phyloP scores from a whole-genome alignment of 345 rosid species.

The Heritiera fomes region DNA sequence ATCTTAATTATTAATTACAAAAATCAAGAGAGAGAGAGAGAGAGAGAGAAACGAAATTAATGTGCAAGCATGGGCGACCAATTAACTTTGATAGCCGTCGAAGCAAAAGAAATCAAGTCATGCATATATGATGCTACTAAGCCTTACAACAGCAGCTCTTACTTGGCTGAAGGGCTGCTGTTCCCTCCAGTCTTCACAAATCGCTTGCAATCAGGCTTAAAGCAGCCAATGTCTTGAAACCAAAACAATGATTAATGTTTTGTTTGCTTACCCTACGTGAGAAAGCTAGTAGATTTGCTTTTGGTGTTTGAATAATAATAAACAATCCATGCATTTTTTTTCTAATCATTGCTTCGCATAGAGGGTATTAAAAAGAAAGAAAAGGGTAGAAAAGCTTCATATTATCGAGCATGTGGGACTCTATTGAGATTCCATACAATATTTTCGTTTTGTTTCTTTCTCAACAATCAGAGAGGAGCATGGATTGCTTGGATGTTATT shows the following conservation, averaged over 20 bases:
- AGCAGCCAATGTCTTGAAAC: background rate
- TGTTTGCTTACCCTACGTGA: background rate
- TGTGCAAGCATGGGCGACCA: background rate
- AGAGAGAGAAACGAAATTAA: background rate
- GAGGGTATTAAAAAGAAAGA: too few species aligned
- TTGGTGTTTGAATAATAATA: background rate
- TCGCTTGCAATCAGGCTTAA: background rate
- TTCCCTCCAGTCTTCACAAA: background rate
- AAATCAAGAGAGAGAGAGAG: background rate
- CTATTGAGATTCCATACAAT: background rate
- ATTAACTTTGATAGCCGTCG: background rate
- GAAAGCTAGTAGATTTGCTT: background rate
- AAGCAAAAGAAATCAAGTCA: background rate
- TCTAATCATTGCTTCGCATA: background rate
- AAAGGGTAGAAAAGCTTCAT: too few species aligned
- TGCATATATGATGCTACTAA: background rate
- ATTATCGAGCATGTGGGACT: constrained; percentile 14
- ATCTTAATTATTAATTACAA: background rate
- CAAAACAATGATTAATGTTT: background rate
- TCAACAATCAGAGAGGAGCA: background rate
- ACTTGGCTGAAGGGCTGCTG: background rate
- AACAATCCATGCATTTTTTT: background rate
- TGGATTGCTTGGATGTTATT: background rate
- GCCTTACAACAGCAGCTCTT: background rate
- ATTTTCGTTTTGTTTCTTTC: constrained; percentile 4